Percentiles rank a stretch among this genome's conserved stretches.
phyloP scores from a whole-genome alignment of 805 yeast species.

The Millerozyma acaciae region DNA sequence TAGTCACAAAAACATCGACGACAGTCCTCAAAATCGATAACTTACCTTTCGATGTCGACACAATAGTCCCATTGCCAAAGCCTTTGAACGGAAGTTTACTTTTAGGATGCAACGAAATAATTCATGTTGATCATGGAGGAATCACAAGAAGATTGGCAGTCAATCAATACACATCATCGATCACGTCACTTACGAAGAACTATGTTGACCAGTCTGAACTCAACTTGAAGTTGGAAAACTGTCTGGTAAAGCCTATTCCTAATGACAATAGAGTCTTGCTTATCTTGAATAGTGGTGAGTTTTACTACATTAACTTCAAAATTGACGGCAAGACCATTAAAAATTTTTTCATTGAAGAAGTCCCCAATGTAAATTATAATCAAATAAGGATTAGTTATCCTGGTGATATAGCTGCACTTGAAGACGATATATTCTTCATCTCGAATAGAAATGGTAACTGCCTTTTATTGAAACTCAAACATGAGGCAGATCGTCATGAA shows the following conservation, averaged over 20 bases:
- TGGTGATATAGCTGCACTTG: constrained; percentile 38
- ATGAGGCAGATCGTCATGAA: constrained; percentile 12
- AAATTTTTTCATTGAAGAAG: constrained; percentile 26
- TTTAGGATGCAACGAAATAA: constrained; percentile 71
- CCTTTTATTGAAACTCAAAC: constrained; percentile 42
- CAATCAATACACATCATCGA: constrained; percentile 47
- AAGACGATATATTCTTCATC: constrained; percentile 47
- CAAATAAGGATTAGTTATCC: constrained; percentile 38
- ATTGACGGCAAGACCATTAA: constrained; percentile 43
- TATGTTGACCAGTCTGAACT: constrained; percentile 47
- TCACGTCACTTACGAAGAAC: constrained; percentile 32
- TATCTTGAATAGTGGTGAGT: constrained; percentile 29
- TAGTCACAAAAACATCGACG: constrained; percentile 54
- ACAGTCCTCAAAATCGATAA: constrained; percentile 60
- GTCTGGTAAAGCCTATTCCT: constrained; percentile 34
- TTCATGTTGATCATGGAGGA: constrained; percentile 80
- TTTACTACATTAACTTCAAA: constrained; percentile 32
- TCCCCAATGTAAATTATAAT: constrained; percentile 23
- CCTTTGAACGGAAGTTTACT: constrained; percentile 69
- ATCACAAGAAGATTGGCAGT: constrained; percentile 59
- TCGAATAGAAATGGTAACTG: constrained; percentile 62
- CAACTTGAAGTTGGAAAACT: constrained; percentile 53
- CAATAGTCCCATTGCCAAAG: constrained; percentile 56
- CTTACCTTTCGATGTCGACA: constrained; percentile 72
- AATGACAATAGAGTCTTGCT: constrained; percentile 33